Conservation (phyloP, 2,329 filamentous ascomycete species). For the Chrysoporthe deuterocubensis region DNA sequence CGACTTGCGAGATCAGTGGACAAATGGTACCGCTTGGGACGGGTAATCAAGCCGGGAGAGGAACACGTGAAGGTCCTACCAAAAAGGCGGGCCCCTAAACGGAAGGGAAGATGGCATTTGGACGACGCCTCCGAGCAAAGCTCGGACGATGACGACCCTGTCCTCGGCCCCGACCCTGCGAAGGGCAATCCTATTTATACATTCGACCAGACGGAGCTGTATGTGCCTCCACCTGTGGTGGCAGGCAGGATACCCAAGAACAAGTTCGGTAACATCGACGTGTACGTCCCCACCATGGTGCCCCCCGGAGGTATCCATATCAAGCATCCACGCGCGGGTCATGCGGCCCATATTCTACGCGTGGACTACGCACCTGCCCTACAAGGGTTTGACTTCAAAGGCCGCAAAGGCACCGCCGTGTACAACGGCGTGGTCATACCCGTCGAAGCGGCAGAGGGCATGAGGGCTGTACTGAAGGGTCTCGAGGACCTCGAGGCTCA, state of each 20-base stretch:
- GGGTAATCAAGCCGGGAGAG: constrained; percentile 77
- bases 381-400: constrained; percentile 86
- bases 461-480: constrained; percentile 69
- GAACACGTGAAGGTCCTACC: constrained; percentile 79
- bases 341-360: constrained; percentile 74
- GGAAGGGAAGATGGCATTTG: constrained; percentile 26
- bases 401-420: constrained; percentile 83
- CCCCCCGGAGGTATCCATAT: constrained; percentile 81
- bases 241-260: constrained; percentile 84
- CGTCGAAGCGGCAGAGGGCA: constrained; percentile 70
- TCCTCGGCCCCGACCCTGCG: constrained; percentile 46
- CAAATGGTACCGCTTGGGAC: constrained; percentile 88
- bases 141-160: constrained; percentile 48
- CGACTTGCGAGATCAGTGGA: constrained; percentile 77
- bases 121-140: constrained; percentile 48
- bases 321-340: constrained; percentile 60
- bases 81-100: constrained; percentile 45
- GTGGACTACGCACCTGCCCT: constrained; percentile 90
- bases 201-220: constrained; percentile 70
- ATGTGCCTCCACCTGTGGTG: constrained; percentile 75
- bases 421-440: constrained; percentile 79
- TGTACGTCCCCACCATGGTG: constrained; percentile 92
- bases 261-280: constrained; percentile 89
- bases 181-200: constrained; percentile 63
- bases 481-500: constrained; percentile 69